Conservation (phyloP, 2,329 filamentous ascomycete species). For the Arthroderma sp. region DNA sequence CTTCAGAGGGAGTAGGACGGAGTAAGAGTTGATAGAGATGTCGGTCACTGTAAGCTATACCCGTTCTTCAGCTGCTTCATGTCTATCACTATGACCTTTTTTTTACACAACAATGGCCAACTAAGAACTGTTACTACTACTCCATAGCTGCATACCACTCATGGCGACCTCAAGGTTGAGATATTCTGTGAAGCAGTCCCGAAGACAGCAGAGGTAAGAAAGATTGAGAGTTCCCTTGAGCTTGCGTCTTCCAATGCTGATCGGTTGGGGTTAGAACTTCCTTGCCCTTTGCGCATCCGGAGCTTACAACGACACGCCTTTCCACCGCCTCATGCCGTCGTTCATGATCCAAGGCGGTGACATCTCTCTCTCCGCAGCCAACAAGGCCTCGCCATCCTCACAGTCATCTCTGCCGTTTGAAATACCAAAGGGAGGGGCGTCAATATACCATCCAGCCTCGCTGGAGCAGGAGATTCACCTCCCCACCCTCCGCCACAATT, state of each 20-base stretch:
- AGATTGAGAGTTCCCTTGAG: no score
- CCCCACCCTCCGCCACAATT: slow-evolving; percentile 46
- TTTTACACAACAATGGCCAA: no score
- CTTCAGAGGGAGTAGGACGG: no score
- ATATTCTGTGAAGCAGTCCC: slow-evolving; percentile 92
- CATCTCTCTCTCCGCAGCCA: slow-evolving; percentile 29
- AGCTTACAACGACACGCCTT: slow-evolving; percentile 49
- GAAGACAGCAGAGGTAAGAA: slow-evolving; percentile 67
- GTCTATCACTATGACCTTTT: no score
- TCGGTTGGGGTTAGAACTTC: slow-evolving; percentile 41
- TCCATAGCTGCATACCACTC: slow-evolving; percentile 66
- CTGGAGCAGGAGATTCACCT: slow-evolving; percentile 52
- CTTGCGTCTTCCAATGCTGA: background rate
- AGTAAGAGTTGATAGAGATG: slow-evolving; percentile 4
- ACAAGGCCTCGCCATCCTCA: slow-evolving; percentile 34
- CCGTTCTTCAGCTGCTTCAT: background rate
- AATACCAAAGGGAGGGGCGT: slow-evolving; percentile 45
- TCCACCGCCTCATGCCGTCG: slow-evolving; percentile 50
- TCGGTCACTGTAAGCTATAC: slow-evolving; percentile 13
- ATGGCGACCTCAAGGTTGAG: slow-evolving; percentile 87
- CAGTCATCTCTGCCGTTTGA: slow-evolving; percentile 32
- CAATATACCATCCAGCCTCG: slow-evolving; percentile 40
- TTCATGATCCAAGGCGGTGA: slow-evolving; percentile 56
- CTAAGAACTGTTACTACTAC: background rate
- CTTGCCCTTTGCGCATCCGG: slow-evolving; percentile 51